phyloP scores from a whole-genome alignment of 2,329 filamentous ascomycete genomes.

The Raffaelea ambrosiae region DNA sequence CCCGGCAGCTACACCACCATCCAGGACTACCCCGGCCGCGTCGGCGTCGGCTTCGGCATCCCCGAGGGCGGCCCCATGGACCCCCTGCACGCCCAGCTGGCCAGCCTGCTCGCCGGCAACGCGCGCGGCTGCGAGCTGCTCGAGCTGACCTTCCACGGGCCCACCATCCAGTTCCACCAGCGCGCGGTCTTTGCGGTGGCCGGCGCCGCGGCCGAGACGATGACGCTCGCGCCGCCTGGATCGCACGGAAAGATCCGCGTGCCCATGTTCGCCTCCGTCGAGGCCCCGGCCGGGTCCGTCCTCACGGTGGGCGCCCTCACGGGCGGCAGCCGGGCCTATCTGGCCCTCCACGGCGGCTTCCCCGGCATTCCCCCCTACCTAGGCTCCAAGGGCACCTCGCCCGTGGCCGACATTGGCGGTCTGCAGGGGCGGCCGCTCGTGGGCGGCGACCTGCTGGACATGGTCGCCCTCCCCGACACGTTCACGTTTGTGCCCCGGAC shows the following conservation, averaged over 20 bases:
- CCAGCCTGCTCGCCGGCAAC: conserved; percentile 53
- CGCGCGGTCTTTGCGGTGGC: conserved; percentile 47
- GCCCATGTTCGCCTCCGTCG: conserved; percentile 48
- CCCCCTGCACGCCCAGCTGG: conserved; percentile 45
- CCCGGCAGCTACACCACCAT: conserved; percentile 1
- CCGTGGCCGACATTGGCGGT: conserved; percentile 45
- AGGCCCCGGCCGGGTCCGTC: conserved; percentile 21
- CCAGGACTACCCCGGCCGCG: conserved; percentile 45
- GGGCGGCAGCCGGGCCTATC: conserved; percentile 40
- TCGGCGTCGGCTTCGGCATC: conserved; percentile 47
- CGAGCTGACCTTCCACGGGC: conserved; percentile 54
- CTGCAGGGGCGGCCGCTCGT: conserved; percentile 47
- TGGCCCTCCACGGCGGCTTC: conserved; percentile 38
- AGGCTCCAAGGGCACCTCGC: conserved; percentile 46
- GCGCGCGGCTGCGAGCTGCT: conserved; percentile 39
- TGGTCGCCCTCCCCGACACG: no score
- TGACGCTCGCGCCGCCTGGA: no score
- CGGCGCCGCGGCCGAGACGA: conserved; percentile 41
- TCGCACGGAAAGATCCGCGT: conserved; percentile 16
- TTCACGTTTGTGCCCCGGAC: no score
- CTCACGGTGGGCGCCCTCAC: not conserved
- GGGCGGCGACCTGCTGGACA: conserved; percentile 42
- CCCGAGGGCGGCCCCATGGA: conserved; percentile 55
- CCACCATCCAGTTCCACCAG: conserved; percentile 46
- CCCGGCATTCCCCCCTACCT: conserved; percentile 42